Base-by-base conservation (phyloP, 768 basidiomycete species). In the Hortiboletus flavorubellus region DNA sequence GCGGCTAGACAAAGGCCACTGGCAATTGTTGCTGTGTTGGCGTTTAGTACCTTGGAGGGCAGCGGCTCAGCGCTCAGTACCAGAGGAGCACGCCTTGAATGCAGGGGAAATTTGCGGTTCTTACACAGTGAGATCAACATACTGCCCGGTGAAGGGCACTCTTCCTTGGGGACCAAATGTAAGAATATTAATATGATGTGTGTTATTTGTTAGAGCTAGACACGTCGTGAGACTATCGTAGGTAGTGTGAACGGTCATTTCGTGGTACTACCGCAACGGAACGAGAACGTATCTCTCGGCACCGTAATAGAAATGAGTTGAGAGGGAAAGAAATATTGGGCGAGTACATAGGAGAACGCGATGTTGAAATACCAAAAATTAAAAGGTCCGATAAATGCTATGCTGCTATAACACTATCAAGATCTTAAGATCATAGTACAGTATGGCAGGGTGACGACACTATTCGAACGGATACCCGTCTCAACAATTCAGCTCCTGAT, bases 41-140 rank as follows among this genome's bases (percentile, higher is more conserved):
- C 49, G 56, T 31, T 35, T 48, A 35, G 7, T 14, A 1, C 7
- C 42, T 51, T 51, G 51, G 56, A 55, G 15, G n/a, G 41, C 50
- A 30, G 41, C 54, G 55, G 46, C n/a, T 39, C 38, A 16, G 5
- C 40, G 40, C 16, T 18, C 26, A 31, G 12, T 7, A 26, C 26
- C 26, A 26, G 26, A n/a, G 14, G 29, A 10, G 5, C 41, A 15
- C 15, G n/a, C 31, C 37, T 5, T 11, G 23, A 5, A 21, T 35
- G 14, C n/a, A 40, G 29, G n/a, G 35, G n/a, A 21, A 11, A 42
- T 4, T 38, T 12, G 6, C 35, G 18, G 23, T 21, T 26, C 23
- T 37, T 5, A 39, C 16, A 18, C 29, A 16, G 35, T 41, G 21
- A 4, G 18, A 38, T 26, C 18, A 43, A 18, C 23, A 16, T 23